Base-by-base conservation (phyloP, 2,329 filamentous ascomycete genomes). In the Fusarium citri region DNA sequence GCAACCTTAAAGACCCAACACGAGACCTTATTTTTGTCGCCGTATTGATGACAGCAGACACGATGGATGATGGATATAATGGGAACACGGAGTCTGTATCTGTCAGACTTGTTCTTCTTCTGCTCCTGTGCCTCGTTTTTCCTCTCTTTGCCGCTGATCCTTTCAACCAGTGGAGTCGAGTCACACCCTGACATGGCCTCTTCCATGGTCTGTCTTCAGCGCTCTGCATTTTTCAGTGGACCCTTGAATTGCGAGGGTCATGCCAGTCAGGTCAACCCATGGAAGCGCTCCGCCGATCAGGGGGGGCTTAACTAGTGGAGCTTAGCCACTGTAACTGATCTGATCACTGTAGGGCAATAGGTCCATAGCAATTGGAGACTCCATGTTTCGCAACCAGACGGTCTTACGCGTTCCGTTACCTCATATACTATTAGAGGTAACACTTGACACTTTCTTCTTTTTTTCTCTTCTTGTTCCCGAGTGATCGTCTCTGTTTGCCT, bases 351-450 rank as follows among this genome's bases (percentile, higher is more conserved):
- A 66, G 62, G 46, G 43, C 49, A 51, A 53, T 51, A 66, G 62
- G 46, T 37, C 49, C 41, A 53, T 51, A 41, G 49, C 23, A 53
- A 42, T 42, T 53, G 34, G 23, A 45, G 40, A 45, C 55, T 30
- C 28, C 30, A 16, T n/a, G 26, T 59, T 54, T 58, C 37, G 51
- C 57, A 60, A 37, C 41, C 49, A 61, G 53, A 58, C 16, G 48
- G 60, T 55, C 37, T 66, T 66, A 66, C 63, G 63, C 55, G 63
- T 66, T 66, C 62, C 11, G 55, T 66, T 65, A 64, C 62, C 60
- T 64, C 62, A 65, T 59, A 65, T 59, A 59, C 45, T 56, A 56
- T 34, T 47, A 56, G 45, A 49, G n/a, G 61, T 64, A 42, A 41
- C 49, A 28, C 49, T 41, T 22, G 26, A 41, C 49, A 53, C 49